These are phyloP conservation scores for Hordeum pubiflorum DNA, from an alignment of 202 grass and related monocot genomes.

Conservation along the genomic window DNA sequence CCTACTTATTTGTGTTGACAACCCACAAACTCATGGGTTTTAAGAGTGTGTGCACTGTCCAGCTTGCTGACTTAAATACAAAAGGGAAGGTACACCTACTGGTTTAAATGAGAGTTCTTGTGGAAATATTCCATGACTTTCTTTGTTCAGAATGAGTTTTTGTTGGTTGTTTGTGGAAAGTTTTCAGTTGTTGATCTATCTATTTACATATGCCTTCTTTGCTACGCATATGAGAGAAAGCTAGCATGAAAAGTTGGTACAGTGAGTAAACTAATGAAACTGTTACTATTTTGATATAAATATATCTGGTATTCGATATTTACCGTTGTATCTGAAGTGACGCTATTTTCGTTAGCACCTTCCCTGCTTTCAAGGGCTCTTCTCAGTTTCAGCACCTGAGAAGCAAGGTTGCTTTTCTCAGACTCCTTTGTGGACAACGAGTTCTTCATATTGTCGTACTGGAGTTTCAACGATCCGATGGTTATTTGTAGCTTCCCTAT, in stretches of 20 bases:
- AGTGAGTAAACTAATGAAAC: background rate
- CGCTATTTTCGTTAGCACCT: constrained; percentile 16
- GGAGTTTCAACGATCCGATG: constrained; percentile 42
- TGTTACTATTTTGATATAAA: background rate
- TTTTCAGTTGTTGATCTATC: background rate
- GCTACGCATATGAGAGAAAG: background rate
- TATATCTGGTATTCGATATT: background rate
- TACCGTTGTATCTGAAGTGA: constrained; percentile 35
- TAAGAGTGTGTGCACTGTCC: background rate
- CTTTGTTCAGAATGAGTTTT: background rate
- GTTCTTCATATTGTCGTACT: constrained; percentile 44
- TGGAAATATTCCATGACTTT: background rate
- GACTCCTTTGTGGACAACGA: constrained; percentile 47
- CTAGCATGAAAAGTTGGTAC: background rate
- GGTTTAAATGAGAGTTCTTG: background rate
- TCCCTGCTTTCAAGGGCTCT: constrained; percentile 34
- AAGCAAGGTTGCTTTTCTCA: constrained; percentile 58
- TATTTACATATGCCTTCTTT: constrained; percentile 2
- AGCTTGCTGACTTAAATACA: constrained; percentile 18
- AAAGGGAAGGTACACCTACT: constrained; percentile 20
- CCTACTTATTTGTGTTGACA: constrained; percentile 15
- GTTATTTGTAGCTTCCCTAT: constrained; percentile 47
- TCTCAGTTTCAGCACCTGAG: constrained; percentile 40
- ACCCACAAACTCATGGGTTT: background rate
- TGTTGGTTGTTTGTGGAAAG: background rate